These are phyloP conservation scores for Wallacemonas sp. DNA, from an alignment of 208 protist genomes.

Conservation along the genomic window DNA sequence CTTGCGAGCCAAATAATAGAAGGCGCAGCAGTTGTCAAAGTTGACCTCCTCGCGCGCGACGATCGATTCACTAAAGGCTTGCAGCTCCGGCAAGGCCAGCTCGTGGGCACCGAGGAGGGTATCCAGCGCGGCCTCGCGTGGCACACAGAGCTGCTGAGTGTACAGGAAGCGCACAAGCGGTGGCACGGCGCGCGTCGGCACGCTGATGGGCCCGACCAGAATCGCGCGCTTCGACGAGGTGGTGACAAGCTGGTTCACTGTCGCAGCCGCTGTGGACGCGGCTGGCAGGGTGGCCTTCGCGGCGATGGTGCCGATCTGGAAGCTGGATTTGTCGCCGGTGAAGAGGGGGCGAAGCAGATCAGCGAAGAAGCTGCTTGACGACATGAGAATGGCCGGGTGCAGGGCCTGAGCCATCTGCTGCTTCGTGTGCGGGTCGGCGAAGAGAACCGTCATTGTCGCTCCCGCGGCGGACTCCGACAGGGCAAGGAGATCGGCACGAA, in stretches of 20 bases:
- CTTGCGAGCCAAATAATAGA: conserved; percentile 65
- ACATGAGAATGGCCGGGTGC: conserved; percentile 64
- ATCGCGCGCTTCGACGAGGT: conserved; percentile 49
- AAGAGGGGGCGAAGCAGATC: conserved; percentile 73
- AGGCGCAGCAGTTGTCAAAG: conserved; percentile 69
- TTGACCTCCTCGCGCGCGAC: conserved; percentile 79
- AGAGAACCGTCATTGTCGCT: conserved; percentile 72
- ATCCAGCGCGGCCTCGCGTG: conserved; percentile 50
- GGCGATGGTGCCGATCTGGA: conserved; percentile 49
- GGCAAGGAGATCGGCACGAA: conserved; percentile 54
- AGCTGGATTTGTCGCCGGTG: conserved; percentile 34
- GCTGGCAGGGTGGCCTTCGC: conserved; percentile 47
- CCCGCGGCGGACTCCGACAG: conserved; percentile 24
- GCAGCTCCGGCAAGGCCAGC: conserved; percentile 53
- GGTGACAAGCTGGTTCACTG: conserved; percentile 16
- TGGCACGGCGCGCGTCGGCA: conserved; percentile 56
- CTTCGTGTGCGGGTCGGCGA: conserved; percentile 79
- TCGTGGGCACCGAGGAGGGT: conserved; percentile 67
- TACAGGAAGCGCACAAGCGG: conserved; percentile 76
- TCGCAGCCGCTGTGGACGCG: conserved; percentile 2
- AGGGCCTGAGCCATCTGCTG: conserved; percentile 50
- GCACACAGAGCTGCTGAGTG: conserved; percentile 49
- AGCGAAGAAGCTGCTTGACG: conserved; percentile 62
- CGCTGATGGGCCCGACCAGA: conserved; percentile 68
- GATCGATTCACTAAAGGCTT: conserved; percentile 72